These are phyloP conservation scores for Golubevia sp. DNA, from an alignment of 1,284 basidiomycete genomes.

Conservation along the genomic window DNA sequence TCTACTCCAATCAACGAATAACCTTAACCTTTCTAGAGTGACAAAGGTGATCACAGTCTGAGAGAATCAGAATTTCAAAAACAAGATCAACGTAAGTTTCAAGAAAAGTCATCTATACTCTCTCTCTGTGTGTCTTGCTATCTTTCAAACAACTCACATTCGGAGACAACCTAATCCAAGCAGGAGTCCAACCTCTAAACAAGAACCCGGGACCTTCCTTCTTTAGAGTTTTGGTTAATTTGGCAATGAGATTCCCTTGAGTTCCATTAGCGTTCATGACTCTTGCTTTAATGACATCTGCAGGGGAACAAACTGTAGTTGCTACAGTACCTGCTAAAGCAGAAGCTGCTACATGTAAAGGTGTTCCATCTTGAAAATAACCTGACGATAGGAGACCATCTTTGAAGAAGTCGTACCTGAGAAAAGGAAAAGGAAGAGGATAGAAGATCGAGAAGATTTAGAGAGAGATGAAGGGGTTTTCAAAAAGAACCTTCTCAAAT, in stretches of 20 bases:
- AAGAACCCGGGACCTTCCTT: slow-evolving; percentile 64
- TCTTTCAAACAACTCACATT: slow-evolving; percentile 16
- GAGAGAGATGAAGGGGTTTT: slow-evolving; percentile 64
- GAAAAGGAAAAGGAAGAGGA: neutral
- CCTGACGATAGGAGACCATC: slow-evolving; percentile 61
- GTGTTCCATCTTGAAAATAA: slow-evolving; percentile 64
- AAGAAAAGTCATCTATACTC: neutral
- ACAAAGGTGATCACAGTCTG: slow-evolving; percentile 55
- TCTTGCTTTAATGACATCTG: slow-evolving; percentile 65
- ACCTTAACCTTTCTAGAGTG: slow-evolving; percentile 46
- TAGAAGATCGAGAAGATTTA: slow-evolving; percentile 13
- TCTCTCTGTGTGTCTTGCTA: too few relatives aligned
- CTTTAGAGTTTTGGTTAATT: slow-evolving; percentile 38
- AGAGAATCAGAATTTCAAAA: neutral
- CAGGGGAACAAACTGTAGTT: slow-evolving; percentile 64
- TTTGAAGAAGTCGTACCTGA: slow-evolving; percentile 66
- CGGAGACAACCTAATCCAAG: slow-evolving; percentile 63
- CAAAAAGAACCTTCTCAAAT: slow-evolving; percentile 1
- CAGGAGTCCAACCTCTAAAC: slow-evolving; percentile 67
- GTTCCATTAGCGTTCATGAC: slow-evolving; percentile 62
- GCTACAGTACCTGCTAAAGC: slow-evolving; percentile 66
- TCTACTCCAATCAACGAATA: slow-evolving; percentile 34
- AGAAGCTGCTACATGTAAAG: slow-evolving; percentile 64
- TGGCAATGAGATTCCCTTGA: slow-evolving; percentile 14
- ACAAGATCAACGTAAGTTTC: neutral